Base-by-base conservation (phyloP, 257 asterid species). In the Cruciata laevipes region DNA sequence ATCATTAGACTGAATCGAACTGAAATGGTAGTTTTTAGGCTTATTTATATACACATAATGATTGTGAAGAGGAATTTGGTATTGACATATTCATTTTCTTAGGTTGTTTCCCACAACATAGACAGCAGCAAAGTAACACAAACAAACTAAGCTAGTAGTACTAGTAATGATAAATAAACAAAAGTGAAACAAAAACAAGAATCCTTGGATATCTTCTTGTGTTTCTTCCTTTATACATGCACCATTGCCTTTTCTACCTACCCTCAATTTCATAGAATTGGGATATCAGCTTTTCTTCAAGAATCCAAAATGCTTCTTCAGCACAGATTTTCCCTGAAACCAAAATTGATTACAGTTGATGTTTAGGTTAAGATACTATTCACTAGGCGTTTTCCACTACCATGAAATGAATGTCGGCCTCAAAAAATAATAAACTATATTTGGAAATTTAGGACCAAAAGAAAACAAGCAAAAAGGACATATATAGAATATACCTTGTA, bases 91-190 rank as follows among this genome's bases (percentile, higher is more conserved):
- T 68, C 77, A 82, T 75, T 75, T 78, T 75, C 83, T 78, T 51
- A 73, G 81, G 89, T 75, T 74, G 86, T 88, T 81, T 88, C 89
- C 93, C 91, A 76, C 72, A 75, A 74, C 82, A 74, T 73, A 76
- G 94, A 84, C 93, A 85, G 70, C 82, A 80, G 77, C 67, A 80
- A 60, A 60, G 61, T 56, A 81, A 20, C 49, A 71, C 64, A 77
- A 62, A 79, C 68, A 67, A 82, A 80, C 25, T 61, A 72, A 27
- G 30, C 30, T 52, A 52, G 58, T 52, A 52, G 58, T 17, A 20
- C 27, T 53, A 21, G 60, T 61, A 75, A 77, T 75, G 67, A 76
- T 30, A 79, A 71, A 56, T 61, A 67, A 72, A 75, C 73, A 77
- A 58, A 58, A 58, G 63, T 58, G 63, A 58, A 58, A 58, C 61